These are phyloP conservation scores for Apiospora arundinis DNA, from an alignment of 2,329 filamentous ascomycete genomes.

Conservation along the genomic window DNA sequence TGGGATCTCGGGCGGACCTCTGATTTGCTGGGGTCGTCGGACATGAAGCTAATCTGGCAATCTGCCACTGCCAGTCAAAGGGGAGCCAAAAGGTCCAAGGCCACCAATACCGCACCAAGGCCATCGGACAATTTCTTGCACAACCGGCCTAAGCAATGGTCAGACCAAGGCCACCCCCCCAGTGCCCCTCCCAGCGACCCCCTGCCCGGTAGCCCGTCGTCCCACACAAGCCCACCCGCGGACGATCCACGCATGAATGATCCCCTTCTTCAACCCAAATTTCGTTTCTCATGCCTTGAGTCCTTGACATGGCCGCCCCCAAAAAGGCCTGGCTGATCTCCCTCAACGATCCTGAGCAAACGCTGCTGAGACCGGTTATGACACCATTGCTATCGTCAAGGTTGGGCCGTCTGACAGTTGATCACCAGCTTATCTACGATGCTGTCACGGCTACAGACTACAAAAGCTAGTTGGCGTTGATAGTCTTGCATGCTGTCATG, in stretches of 20 bases:
- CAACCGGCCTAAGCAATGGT: conserved; percentile 9
- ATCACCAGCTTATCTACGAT: background rate
- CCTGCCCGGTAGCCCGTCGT: background rate
- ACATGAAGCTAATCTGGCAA: conserved; percentile 1
- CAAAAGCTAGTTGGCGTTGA: background rate
- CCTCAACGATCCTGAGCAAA: conserved; percentile 10
- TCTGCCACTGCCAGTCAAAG: background rate
- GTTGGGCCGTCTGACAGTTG: background rate
- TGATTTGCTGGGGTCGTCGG: background rate
- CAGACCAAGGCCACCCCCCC: background rate
- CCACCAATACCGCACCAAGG: no score
- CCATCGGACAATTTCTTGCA: conserved; percentile 13
- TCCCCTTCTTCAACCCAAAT: conserved; percentile 16
- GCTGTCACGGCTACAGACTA: background rate
- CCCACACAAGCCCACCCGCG: background rate
- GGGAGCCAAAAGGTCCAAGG: background rate
- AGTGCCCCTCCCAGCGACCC: background rate
- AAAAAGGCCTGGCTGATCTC: background rate
- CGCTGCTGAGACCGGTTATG: conserved; percentile 6
- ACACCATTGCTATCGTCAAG: background rate
- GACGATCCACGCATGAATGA: conserved; percentile 21
- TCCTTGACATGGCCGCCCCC: background rate
- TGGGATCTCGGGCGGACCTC: background rate
- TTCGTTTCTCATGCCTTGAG: conserved; percentile 19
- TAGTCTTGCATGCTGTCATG: conserved; percentile 8